Conservation (phyloP, 257 asterid genomes). For the Primulina eburnea region DNA sequence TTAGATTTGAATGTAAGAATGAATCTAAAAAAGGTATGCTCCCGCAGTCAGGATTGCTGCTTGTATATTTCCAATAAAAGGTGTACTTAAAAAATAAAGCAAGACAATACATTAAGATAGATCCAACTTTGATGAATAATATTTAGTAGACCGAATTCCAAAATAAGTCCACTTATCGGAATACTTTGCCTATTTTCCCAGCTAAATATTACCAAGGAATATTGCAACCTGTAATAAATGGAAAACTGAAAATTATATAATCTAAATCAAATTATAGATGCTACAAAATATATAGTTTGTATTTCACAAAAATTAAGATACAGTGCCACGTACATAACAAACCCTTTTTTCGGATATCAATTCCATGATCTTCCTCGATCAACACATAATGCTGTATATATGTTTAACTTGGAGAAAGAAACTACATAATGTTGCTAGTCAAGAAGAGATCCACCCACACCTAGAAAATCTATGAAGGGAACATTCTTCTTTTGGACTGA, state of each 20-base stretch:
- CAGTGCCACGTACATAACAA: not conserved
- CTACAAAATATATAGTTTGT: not conserved
- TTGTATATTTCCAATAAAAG: too few species aligned
- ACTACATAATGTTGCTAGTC: constrained; percentile 18
- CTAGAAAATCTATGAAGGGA: constrained; percentile 94
- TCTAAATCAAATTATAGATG: not conserved
- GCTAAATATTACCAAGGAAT: not conserved
- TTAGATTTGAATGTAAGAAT: too few species aligned
- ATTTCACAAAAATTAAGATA: not conserved
- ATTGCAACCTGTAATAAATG: not conserved
- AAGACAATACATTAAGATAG: too few species aligned
- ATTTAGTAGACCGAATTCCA: too few species aligned
- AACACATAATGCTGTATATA: not conserved
- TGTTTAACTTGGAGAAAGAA: constrained; percentile 11
- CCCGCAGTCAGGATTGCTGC: too few species aligned
- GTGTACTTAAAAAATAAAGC: too few species aligned
- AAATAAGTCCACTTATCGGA: not conserved
- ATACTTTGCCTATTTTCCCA: too few species aligned
- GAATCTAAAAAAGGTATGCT: too few species aligned
- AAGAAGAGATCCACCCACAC: constrained; percentile 72
- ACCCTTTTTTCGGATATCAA: constrained; percentile 16
- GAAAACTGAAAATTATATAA: not conserved
- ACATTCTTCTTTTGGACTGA: constrained; percentile 44
- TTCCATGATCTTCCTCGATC: constrained; percentile 1
- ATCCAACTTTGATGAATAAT: too few species aligned